These are phyloP conservation scores for Phytophthora vignae DNA, from an alignment of 352 stramenopile genomes.

Conservation along the genomic window DNA sequence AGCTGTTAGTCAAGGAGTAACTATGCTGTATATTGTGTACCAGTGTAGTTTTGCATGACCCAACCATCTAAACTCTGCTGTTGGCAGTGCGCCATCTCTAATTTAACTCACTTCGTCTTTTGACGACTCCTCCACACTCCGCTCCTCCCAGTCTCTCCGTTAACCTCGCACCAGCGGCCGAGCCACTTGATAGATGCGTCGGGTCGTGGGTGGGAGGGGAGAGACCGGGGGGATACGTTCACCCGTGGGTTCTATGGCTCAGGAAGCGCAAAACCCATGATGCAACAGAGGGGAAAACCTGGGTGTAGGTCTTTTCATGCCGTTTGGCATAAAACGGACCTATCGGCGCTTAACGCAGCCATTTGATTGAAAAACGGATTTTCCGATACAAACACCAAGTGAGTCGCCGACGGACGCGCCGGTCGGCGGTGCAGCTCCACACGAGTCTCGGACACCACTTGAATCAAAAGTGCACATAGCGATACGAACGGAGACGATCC, in stretches of 20 bases:
- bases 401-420: neutral
- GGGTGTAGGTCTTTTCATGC: neutral
- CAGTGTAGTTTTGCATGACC: too few species aligned
- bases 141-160: too few species aligned
- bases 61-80: too few species aligned
- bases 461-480: conserved; percentile 39
- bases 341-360: neutral
- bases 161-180: conserved; percentile 3
- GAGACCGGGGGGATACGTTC: too few species aligned
- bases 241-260: neutral
- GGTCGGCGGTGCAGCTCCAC: conserved; percentile 2
- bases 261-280: neutral
- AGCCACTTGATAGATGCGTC: too few species aligned
- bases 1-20: too few species aligned
- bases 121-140: too few species aligned
- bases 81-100: too few species aligned
- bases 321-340: conserved; percentile 17
- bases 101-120: too few species aligned
- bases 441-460: conserved; percentile 11
- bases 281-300: conserved; percentile 5
- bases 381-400: conserved; percentile 36
- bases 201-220: too few species aligned
- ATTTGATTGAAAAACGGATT: conserved; percentile 47
- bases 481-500: conserved; percentile 23
- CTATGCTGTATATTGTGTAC: too few species aligned